A percentile compares a stretch with the other conserved stretches of the same genome.
These are phyloP conservation scores for Aspergillus carbonarius DNA, from an alignment of 2,329 filamentous ascomycete species.

Conservation along the genomic window DNA sequence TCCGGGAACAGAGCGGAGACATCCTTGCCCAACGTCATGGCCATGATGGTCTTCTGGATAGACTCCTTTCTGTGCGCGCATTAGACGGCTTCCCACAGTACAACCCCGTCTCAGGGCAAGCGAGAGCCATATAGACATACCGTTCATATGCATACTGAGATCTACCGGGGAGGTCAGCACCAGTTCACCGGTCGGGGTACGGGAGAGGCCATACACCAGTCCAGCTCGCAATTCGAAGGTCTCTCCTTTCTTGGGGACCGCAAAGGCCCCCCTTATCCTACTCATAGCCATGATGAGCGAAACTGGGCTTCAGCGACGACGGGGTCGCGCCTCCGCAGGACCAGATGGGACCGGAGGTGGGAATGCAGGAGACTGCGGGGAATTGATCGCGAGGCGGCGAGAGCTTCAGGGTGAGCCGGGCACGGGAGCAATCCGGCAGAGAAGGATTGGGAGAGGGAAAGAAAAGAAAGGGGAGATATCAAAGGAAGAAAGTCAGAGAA, in stretches of 20 bases:
- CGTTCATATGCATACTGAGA: slow-evolving; percentile 99
- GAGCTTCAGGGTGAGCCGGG: slow-evolving; percentile 29
- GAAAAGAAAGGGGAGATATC: not conserved
- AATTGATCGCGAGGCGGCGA: slow-evolving; percentile 23
- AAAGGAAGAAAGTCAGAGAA: not conserved
- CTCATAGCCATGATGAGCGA: slow-evolving; percentile 77
- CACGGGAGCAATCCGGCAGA: slow-evolving; percentile 2
- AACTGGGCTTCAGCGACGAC: slow-evolving; percentile 37
- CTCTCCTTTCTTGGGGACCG: slow-evolving; percentile 91
- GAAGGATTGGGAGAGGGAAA: not conserved
- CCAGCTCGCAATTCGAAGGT: slow-evolving; percentile 96
- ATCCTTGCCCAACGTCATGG: slow-evolving; percentile 98
- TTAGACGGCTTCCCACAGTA: slow-evolving; percentile 23
- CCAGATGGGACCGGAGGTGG: slow-evolving; percentile 16
- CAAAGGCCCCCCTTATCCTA: slow-evolving; percentile 90
- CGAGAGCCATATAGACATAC: slow-evolving; percentile 38
- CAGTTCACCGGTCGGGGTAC: slow-evolving; percentile 19
- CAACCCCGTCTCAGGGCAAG: too few relatives aligned
- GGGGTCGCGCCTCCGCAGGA: slow-evolving; percentile 35
- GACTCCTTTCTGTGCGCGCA: slow-evolving; percentile 73
- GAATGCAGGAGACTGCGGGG: slow-evolving; percentile 31
- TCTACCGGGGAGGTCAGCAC: slow-evolving; percentile 48
- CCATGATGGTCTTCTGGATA: slow-evolving; percentile 99
- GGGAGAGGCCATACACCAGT: slow-evolving; percentile 59
- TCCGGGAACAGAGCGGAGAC: slow-evolving; percentile 96